These are phyloP conservation scores for Neolecta irregularis DNA, from an alignment of 1,139 yeast genomes.

Conservation along the genomic window DNA sequence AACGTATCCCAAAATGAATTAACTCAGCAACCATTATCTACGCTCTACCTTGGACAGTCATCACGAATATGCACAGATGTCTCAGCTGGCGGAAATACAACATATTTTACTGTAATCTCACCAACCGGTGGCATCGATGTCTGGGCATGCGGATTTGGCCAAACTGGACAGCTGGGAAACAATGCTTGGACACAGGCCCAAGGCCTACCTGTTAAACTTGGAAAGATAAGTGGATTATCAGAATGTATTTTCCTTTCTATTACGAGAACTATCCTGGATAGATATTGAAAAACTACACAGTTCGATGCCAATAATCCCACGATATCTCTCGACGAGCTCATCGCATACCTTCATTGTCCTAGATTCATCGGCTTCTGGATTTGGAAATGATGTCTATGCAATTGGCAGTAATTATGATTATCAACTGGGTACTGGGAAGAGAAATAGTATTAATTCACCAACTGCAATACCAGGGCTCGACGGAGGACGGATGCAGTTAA, in stretches of 20 bases:
- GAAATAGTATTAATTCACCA: constrained; percentile 29
- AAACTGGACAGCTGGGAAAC: constrained; percentile 76
- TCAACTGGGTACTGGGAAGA: constrained; percentile 73
- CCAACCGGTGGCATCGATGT: constrained; percentile 18
- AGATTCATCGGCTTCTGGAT: too few relatives aligned
- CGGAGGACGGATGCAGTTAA: constrained; percentile 7
- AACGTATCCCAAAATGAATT: constrained; percentile 59
- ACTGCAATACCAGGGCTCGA: constrained; percentile 10
- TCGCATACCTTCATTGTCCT: too few relatives aligned
- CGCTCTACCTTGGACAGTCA: constrained; percentile 25
- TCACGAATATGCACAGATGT: constrained; percentile 32
- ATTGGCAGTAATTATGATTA: constrained; percentile 81
- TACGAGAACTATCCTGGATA: too few relatives aligned
- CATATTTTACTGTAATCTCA: constrained; percentile 30
- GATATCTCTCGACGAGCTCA: constrained; percentile 8
- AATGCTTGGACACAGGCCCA: constrained; percentile 64
- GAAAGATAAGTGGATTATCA: constrained; percentile 29
- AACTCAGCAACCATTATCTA: constrained; percentile 32
- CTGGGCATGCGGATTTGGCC: constrained; percentile 64
- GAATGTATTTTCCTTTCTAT: too few relatives aligned
- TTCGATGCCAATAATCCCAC: constrained; percentile 8
- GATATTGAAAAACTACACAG: constrained; percentile 23
- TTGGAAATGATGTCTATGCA: constrained; percentile 39
- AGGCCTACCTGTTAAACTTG: constrained; percentile 47
- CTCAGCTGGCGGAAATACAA: constrained; percentile 53